These are phyloP conservation scores for Gnaphalium uliginosum DNA, from an alignment of 129 eudicot species.

Conservation along the genomic window DNA sequence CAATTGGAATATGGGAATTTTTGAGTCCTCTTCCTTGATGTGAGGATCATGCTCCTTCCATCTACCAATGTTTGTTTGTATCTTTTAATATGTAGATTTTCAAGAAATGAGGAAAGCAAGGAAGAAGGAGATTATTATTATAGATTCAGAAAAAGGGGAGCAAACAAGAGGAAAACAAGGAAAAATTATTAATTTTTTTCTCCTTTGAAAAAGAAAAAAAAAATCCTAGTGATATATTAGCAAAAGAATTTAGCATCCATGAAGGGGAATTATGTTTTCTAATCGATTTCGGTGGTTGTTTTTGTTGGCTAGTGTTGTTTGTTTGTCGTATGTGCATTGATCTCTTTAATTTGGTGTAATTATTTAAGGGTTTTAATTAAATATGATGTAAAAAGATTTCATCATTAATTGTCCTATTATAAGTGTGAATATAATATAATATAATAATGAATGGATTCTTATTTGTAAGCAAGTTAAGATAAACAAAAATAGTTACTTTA, in stretches of 20 bases:
- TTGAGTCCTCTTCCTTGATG: constrained; percentile 36
- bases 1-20: constrained; percentile 39
- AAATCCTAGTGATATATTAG: constrained; percentile 32
- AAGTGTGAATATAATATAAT: constrained; percentile 25
- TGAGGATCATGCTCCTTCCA: constrained; percentile 39
- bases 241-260: constrained; percentile 23
- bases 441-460: constrained; percentile 12
- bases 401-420: not conserved
- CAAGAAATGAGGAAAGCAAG: constrained; percentile 29
- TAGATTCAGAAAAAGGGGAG: constrained; percentile 19
- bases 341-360: constrained; percentile 34
- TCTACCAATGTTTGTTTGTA: constrained; percentile 32
- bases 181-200: not conserved
- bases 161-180: constrained; percentile 29
- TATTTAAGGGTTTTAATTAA: constrained; percentile 33
- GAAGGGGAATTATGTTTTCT: constrained; percentile 20
- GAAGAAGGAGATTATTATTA: not conserved
- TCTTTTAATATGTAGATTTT: constrained; percentile 30
- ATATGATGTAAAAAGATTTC: constrained; percentile 22
- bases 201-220: constrained; percentile 3
- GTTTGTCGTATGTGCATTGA: constrained; percentile 31
- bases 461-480: constrained; percentile 1
- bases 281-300: constrained; percentile 25
- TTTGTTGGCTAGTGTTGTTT: constrained; percentile 32
- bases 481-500: not conserved